Evolutionary conservation across 176 grass and related monocot genomes (phyloP).

Genomic region (Pharus latifolius): DNA sequence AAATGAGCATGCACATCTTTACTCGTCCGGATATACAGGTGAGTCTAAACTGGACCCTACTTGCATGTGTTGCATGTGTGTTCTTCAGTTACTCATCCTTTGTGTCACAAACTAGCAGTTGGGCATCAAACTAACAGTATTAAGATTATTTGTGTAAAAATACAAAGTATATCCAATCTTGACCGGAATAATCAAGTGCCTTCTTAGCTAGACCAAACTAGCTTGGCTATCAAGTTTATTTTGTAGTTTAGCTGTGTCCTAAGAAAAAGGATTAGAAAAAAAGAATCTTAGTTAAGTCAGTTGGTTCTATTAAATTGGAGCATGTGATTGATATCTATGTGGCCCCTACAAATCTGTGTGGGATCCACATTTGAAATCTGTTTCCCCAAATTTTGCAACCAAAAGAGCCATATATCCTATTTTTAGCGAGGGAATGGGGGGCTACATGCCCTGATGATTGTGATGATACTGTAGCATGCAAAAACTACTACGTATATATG

Average conservation of each 20-base stretch:
- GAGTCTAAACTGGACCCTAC: too few species aligned
- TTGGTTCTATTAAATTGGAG: slow-evolving; percentile 1
- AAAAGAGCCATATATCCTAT: not conserved
- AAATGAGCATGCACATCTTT: too few species aligned
- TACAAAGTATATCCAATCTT: too few species aligned
- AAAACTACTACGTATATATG: not conserved
- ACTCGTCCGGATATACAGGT: too few species aligned
- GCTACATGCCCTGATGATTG: not conserved
- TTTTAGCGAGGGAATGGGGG: not conserved
- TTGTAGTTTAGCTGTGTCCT: too few species aligned
- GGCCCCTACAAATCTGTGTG: slow-evolving; percentile 10
- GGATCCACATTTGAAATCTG: not conserved
- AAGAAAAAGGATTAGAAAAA: not conserved
- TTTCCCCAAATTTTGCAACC: not conserved
- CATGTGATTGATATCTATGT: slow-evolving; percentile 18
- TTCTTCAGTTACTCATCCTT: too few species aligned
- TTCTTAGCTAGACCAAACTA: not conserved
- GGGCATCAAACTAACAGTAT: too few species aligned
- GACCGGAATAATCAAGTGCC: too few species aligned
- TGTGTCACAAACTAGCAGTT: too few species aligned
- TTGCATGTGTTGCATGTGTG: too few species aligned
- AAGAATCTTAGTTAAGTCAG: not conserved
- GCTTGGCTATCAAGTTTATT: not conserved
- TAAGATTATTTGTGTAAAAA: too few species aligned
- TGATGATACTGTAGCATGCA: not conserved